These are phyloP conservation scores for Clavulina sp. DNA, from an alignment of 768 basidiomycete species.

Conservation along the genomic window DNA sequence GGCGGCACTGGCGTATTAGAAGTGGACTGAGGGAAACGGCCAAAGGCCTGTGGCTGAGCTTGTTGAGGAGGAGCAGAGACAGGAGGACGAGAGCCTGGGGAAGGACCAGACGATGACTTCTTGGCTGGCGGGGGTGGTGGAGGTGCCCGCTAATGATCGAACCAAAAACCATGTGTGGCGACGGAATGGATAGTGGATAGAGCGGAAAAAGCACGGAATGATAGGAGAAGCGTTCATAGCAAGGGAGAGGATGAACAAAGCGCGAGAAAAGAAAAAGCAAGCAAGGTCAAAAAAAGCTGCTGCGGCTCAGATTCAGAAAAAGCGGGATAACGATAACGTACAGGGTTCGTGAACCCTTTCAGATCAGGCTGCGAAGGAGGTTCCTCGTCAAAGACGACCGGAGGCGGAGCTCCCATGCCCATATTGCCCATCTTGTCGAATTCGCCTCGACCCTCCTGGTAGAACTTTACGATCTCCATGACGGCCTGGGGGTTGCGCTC, in stretches of 20 bases:
- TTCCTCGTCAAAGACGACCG: not conserved
- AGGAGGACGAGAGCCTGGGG: not conserved
- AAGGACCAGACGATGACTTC: not conserved
- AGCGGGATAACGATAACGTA: conserved; percentile 21
- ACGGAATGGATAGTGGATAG: no score
- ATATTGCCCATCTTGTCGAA: conserved; percentile 75
- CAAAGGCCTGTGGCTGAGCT: conserved; percentile 26
- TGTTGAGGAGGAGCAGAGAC: not conserved
- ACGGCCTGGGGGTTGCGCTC: conserved; percentile 96
- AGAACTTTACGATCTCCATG: conserved; percentile 98
- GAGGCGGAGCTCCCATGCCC: conserved; percentile 13
- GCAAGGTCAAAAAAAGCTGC: conserved; percentile 2
- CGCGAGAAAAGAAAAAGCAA: conserved; percentile 13
- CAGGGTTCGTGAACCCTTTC: conserved; percentile 37
- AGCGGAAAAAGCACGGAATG: no score
- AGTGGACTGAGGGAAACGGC: conserved; percentile 52
- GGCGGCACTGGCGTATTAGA: conserved; percentile 48
- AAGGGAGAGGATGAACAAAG: no score
- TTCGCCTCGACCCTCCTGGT: conserved; percentile 57
- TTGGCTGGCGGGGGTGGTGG: conserved; percentile 8
- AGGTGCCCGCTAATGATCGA: conserved; percentile 27
- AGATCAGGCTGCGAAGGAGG: not conserved
- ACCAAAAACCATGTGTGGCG: no score
- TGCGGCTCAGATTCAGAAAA: not conserved
- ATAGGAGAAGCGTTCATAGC: no score